Evolutionary conservation across 225 moss, liverwort and hornwort species (phyloP), one percentile per base, ranked within the genome.

Genomic region (Neckera pumila): DNA sequence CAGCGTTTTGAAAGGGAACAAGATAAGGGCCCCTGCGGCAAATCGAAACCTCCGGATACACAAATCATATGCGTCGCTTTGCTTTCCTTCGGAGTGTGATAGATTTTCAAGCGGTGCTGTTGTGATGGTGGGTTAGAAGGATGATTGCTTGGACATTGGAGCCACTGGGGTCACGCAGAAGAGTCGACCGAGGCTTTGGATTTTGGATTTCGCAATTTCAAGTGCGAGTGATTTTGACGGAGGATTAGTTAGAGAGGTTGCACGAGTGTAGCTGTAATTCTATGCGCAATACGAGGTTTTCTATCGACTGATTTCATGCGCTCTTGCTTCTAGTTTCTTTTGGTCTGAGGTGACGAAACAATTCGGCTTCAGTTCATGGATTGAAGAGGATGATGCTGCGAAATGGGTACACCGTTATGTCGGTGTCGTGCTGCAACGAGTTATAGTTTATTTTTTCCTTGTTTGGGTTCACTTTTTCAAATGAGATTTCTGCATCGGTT

Each of bases 21-120:
- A 87, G 92, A 92, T 92, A 92, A 92, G 92, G 90, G 81, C 28
- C n/a, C 76, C 15, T 25, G 62, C 40, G 76, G 74, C 85, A 72
- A 45, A 79, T 77, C 84, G 45, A 59, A 76, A 71, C 47, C 63
- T 72, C 85, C 66, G 59, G 80, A 66, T 59, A 14, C 81, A 36
- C 80, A 66, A 88, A 57, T 82, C 82, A 60, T 51, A 69, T 78
- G 67, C 64, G 15, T 65, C 74, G 26, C 42, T 38, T 42, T 74
- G 76, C 36, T 40, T 66, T 84, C 22, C 67, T 54, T 30, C 19
- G n/a, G 54, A 84, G 45, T 85, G 81, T 10, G 65, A 63, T 23
- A 34, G 49, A 12, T 72, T 25, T 76, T 59, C 83, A 59, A 86
- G 79, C 63, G 34, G 43, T 62, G 62, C n/a, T 56, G 9, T 17